Percentiles rank a stretch among this genome's conserved stretches.
These are phyloP conservation scores for Arthrobotrys sphaeroides DNA, from an alignment of 2,329 filamentous ascomycete genomes.

Conservation along the genomic window DNA sequence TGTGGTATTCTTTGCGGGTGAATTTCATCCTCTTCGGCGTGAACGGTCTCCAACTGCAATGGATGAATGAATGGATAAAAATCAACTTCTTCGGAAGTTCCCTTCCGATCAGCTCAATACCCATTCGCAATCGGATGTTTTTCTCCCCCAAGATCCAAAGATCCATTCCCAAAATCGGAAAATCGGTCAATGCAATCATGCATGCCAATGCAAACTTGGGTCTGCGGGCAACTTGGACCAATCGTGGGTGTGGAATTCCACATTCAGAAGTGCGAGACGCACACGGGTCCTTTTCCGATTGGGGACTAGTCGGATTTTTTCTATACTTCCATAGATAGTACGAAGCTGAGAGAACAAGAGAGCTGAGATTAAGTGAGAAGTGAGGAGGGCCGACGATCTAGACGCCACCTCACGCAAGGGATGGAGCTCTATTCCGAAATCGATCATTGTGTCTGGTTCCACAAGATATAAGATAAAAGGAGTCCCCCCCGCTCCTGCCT, in stretches of 20 bases:
- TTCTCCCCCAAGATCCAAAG: not conserved
- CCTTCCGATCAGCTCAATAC: not conserved
- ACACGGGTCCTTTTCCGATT: slow-evolving; percentile 10
- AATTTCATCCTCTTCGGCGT: not conserved
- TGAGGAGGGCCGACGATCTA: not conserved
- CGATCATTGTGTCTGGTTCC: slow-evolving; percentile 7
- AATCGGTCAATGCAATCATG: not conserved
- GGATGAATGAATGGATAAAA: not conserved
- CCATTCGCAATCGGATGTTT: not conserved
- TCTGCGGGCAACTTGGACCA: not conserved
- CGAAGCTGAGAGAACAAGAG: too few relatives aligned
- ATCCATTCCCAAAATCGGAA: not conserved
- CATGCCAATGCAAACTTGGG: not conserved
- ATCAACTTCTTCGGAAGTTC: not conserved
- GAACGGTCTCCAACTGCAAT: not conserved
- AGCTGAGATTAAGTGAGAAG: too few relatives aligned
- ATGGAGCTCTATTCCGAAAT: slow-evolving; percentile 2
- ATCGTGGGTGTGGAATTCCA: slow-evolving; percentile 7
- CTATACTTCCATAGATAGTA: not conserved
- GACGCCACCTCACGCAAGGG: slow-evolving; percentile 16
- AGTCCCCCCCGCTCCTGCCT: not conserved
- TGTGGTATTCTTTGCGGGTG: slow-evolving; percentile 13
- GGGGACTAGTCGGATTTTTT: too few relatives aligned
- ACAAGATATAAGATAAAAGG: slow-evolving; percentile 11
- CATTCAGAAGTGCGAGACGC: slow-evolving; percentile 21